Conservation (phyloP, 352 stramenopile species). For the Phytophthora syringae region DNA sequence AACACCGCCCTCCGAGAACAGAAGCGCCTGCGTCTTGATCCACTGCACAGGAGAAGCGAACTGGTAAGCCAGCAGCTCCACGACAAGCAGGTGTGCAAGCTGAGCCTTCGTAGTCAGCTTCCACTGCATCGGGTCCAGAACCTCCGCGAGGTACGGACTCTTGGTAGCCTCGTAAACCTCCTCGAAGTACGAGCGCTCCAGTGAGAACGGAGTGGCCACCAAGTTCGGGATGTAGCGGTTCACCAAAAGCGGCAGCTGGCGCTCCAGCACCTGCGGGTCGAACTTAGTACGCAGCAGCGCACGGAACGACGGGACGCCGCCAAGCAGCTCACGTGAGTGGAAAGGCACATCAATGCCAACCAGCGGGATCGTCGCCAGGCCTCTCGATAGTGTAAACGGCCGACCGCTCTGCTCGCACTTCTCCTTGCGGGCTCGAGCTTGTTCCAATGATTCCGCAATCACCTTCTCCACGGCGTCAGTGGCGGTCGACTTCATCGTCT, state of each 20-base stretch:
- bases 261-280: conserved; percentile 65
- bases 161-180: conserved; percentile 75
- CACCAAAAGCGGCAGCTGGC: conserved; percentile 72
- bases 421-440: conserved; percentile 70
- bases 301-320: conserved; percentile 82
- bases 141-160: conserved; percentile 70
- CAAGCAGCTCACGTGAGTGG: conserved; percentile 85
- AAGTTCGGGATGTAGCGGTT: conserved; percentile 90
- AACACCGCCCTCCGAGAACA: conserved; percentile 73
- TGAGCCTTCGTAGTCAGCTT: conserved; percentile 69
- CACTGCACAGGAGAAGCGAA: conserved; percentile 90
- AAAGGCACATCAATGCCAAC: conserved; percentile 92
- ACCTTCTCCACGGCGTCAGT: conserved; percentile 55
- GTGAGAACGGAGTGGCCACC: conserved; percentile 79
- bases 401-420: conserved; percentile 57
- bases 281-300: conserved; percentile 78
- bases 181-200: conserved; percentile 80
- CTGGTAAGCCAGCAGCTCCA: conserved; percentile 90
- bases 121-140: conserved; percentile 78
- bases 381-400: conserved; percentile 67
- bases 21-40: conserved; percentile 86
- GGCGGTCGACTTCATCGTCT: conserved; percentile 53
- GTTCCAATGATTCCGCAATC: conserved; percentile 58
- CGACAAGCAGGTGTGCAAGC: conserved; percentile 75
- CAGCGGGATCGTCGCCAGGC: conserved; percentile 85